phyloP scores from a whole-genome alignment of 768 basidiomycete genomes.

The Tylopilus felleus region DNA sequence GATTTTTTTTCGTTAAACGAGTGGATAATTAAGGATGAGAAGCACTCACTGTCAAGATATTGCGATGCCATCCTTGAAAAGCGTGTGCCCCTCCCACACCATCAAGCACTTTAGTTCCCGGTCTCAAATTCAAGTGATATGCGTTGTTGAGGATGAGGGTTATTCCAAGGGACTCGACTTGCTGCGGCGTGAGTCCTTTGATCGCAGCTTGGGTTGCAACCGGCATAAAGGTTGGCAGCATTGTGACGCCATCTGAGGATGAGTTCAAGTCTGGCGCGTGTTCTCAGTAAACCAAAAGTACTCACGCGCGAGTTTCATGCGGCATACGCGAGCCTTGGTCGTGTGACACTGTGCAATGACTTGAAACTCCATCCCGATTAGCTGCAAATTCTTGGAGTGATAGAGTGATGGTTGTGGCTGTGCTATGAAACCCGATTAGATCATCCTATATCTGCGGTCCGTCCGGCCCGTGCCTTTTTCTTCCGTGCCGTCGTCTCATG shows the following conservation, averaged over 20 bases:
- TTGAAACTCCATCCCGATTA: slow-evolving; percentile 66
- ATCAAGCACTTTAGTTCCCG: slow-evolving; percentile 69
- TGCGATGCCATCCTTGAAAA: slow-evolving; percentile 86
- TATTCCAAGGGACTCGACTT: slow-evolving; percentile 77
- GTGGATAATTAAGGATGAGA: not conserved
- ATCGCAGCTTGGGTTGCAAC: slow-evolving; percentile 91
- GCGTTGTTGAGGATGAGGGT: slow-evolving; percentile 88
- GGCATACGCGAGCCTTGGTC: slow-evolving; percentile 79
- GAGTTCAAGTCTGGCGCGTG: not conserved
- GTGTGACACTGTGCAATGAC: slow-evolving; percentile 78
- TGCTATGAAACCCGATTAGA: slow-evolving; percentile 1
- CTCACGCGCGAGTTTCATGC: slow-evolving; percentile 80
- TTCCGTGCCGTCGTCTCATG: slow-evolving; percentile 11
- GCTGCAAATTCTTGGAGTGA: not conserved
- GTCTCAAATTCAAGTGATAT: slow-evolving; percentile 85
- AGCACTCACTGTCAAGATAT: slow-evolving; percentile 70
- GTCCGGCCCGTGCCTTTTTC: slow-evolving; percentile 14
- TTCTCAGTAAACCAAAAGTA: slow-evolving; percentile 1
- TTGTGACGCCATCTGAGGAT: slow-evolving; percentile 62
- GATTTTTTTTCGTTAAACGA: not conserved
- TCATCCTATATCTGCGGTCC: slow-evolving; percentile 1
- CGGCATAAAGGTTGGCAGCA: slow-evolving; percentile 91
- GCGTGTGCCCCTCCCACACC: slow-evolving; percentile 82
- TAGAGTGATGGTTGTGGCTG: slow-evolving; percentile 11
- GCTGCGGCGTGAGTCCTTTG: slow-evolving; percentile 84